Evolutionary conservation across 192 early-diverging fungal genomes (phyloP).

Genomic region (Coemansia erecta): DNA sequence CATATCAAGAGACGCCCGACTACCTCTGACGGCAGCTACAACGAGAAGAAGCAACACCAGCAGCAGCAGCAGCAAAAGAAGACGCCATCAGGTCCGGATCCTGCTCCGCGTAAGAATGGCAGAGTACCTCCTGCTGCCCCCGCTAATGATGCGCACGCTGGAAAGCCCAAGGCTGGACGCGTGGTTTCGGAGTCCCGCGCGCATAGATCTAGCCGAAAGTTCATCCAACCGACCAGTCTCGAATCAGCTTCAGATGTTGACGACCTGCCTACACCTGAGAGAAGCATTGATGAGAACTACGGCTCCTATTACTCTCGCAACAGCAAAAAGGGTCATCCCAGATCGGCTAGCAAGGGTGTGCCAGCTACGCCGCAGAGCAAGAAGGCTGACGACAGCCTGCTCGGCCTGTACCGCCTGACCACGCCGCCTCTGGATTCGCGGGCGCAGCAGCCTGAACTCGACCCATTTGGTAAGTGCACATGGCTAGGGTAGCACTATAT

Average conservation of each 20-base stretch:
- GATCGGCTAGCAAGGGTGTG: not conserved
- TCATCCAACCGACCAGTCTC: not conserved
- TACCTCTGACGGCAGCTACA: constrained; percentile 9
- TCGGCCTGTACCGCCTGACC: constrained; percentile 25
- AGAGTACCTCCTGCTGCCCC: not conserved
- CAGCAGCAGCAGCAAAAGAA: constrained; percentile 1
- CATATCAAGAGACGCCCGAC: constrained; percentile 26
- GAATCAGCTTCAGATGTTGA: constrained; percentile 13
- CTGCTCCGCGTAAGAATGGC: constrained; percentile 1
- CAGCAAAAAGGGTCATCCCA: constrained; percentile 1
- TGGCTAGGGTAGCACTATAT: not conserved
- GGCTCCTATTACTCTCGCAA: constrained; percentile 6
- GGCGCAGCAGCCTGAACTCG: constrained; percentile 21
- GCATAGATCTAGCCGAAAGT: constrained; percentile 4
- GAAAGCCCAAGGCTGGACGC: not conserved
- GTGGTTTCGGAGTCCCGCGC: not conserved
- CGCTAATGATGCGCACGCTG: not conserved
- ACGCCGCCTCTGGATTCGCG: constrained; percentile 29
- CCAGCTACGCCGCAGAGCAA: not conserved
- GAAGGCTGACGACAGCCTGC: constrained; percentile 10
- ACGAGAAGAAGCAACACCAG: constrained; percentile 5
- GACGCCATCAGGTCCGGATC: not conserved
- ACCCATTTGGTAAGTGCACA: constrained; percentile 49
- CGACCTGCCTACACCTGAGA: constrained; percentile 28
- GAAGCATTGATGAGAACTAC: constrained; percentile 23